Evolutionary conservation across 371 early-diverging fungal species (phyloP).

Genomic region (Mucor irregularis): DNA sequence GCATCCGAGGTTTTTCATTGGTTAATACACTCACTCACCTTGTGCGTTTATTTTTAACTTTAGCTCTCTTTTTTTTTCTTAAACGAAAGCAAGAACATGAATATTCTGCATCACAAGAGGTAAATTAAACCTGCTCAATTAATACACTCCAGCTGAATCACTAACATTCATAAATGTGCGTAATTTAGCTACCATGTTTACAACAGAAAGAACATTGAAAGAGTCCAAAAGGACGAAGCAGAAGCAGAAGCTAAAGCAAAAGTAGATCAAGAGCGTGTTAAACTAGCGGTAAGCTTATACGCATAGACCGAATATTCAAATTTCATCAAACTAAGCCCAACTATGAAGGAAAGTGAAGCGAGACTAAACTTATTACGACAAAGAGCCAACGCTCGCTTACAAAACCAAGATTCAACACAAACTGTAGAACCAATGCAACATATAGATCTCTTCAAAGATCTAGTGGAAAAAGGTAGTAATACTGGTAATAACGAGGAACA

Average conservation of each 20-base stretch:
- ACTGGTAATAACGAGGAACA: conserved; percentile 51
- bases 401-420: neutral
- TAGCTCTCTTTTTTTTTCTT: conserved; percentile 1
- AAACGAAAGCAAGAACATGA: conserved; percentile 39
- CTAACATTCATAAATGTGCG: neutral
- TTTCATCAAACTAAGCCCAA: no score
- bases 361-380: conserved; percentile 50
- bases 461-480: conserved; percentile 29
- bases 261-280: conserved; percentile 42
- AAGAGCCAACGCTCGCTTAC: conserved; percentile 34
- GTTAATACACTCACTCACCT: no score
- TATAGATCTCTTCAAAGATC: conserved; percentile 61
- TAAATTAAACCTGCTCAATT: conserved; percentile 7
- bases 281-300: conserved; percentile 52
- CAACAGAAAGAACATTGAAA: conserved; percentile 69
- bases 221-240: conserved; percentile 71
- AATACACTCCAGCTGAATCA: no score
- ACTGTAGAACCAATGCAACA: conserved; percentile 28
- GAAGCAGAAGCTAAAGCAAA: conserved; percentile 55
- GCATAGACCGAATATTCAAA: neutral
- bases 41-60: no score
- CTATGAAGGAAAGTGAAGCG: conserved; percentile 60
- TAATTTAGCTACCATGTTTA: conserved; percentile 85
- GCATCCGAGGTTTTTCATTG: no score
- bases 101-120: conserved; percentile 77